Evolutionary conservation across 164 flowering plant genomes (phyloP).

Genomic region (Euptelea pleiosperma): DNA sequence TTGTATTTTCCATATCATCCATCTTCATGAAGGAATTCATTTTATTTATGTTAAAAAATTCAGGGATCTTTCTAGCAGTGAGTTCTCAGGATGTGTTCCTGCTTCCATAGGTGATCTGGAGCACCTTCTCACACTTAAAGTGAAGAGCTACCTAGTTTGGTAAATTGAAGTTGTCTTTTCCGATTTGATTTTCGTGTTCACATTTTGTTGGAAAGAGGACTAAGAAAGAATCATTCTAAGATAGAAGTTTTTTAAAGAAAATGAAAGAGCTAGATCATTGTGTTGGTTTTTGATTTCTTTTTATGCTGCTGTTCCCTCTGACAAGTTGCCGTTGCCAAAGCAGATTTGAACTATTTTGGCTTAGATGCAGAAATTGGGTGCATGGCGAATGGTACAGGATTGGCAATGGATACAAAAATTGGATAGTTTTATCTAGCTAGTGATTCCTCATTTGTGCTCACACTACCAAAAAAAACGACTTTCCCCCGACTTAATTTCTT

Average conservation of each 20-base stretch:
- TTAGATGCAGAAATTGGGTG: conserved; percentile 99
- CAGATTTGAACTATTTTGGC: conserved; percentile 95
- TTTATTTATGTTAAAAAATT: background rate
- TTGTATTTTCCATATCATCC: background rate
- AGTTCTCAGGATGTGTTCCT: conserved; percentile 68
- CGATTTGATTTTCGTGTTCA: too few species aligned
- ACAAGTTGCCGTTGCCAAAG: conserved; percentile 95
- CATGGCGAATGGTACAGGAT: conserved; percentile 99
- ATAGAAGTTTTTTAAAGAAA: too few species aligned
- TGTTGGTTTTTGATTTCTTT: background rate
- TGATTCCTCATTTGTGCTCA: too few species aligned
- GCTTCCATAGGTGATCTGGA: conserved; percentile 80
- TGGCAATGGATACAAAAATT: conserved; percentile 99
- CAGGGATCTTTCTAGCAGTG: conserved; percentile 84
- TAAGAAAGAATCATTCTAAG: too few species aligned
- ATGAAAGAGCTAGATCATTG: background rate
- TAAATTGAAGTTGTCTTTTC: too few species aligned
- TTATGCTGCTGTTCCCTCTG: background rate
- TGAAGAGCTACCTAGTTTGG: background rate
- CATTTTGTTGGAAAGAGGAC: too few species aligned
- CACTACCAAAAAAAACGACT: too few species aligned
- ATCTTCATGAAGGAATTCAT: background rate
- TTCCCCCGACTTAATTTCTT: too few species aligned
- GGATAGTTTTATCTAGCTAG: too few species aligned
- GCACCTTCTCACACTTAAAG: conserved; percentile 81